Conservation (phyloP, 1,284 basidiomycete species). For the Trametes sp. region DNA sequence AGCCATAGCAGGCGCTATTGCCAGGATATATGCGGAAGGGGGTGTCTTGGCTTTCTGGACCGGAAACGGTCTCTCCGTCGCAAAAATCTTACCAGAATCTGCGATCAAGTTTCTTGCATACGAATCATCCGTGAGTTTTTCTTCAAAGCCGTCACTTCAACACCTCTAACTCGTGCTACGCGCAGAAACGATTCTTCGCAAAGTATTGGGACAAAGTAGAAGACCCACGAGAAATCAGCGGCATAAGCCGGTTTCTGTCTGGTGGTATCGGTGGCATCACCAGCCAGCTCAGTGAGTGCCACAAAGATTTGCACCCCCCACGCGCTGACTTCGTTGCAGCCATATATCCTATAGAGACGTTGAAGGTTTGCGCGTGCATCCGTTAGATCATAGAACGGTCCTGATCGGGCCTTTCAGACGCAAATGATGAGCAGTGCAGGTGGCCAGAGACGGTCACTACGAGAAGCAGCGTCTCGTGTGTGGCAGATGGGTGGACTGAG, state of each 20-base stretch:
- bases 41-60: constrained; percentile 95
- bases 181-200: constrained; percentile 92
- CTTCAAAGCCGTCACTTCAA: constrained; percentile 15
- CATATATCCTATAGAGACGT: constrained; percentile 89
- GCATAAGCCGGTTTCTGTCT: constrained; percentile 91
- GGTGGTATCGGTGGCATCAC: constrained; percentile 96
- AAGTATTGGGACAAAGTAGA: constrained; percentile 91
- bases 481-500: constrained; percentile 87
- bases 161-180: constrained; percentile 18
- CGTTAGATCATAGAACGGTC: constrained; percentile 1
- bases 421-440: constrained; percentile 92
- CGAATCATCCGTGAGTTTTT: constrained; percentile 82
- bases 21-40: constrained; percentile 85
- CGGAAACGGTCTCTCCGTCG: constrained; percentile 81
- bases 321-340: constrained; percentile 51
- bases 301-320: constrained; percentile 6
- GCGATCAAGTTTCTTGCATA: constrained; percentile 99
- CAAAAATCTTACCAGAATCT: constrained; percentile 96
- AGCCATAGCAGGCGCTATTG: constrained; percentile 77
- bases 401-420: constrained; percentile 57
- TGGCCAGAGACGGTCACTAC: constrained; percentile 64
- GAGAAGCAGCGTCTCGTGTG: constrained; percentile 66
- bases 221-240: constrained; percentile 90
- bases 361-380: constrained; percentile 64
- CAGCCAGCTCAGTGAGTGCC: constrained; percentile 84